Percentiles rank a stretch among this genome's conserved stretches.
These are phyloP conservation scores for Colletotrichum incanum DNA, from an alignment of 2,329 filamentous ascomycete genomes.

Conservation along the genomic window DNA sequence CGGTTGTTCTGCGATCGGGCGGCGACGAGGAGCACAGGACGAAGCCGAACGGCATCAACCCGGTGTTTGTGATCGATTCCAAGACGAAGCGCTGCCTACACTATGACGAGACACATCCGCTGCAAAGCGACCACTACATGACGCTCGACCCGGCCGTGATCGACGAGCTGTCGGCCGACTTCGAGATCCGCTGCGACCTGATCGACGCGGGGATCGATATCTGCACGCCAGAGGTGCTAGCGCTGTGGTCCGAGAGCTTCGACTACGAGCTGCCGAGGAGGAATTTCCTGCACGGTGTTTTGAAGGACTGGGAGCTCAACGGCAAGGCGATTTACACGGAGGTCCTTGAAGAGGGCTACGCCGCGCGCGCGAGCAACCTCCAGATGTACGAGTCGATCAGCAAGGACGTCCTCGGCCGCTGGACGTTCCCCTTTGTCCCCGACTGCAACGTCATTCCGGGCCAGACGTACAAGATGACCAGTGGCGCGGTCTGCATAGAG, in stretches of 20 bases:
- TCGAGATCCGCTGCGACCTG: conserved; percentile 88
- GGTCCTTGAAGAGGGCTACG: conserved; percentile 86
- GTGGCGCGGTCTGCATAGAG: conserved; percentile 83
- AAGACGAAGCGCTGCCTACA: conserved; percentile 87
- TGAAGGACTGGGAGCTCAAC: conserved; percentile 98
- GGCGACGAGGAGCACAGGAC: conserved; percentile 80
- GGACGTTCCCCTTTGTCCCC: conserved; percentile 90
- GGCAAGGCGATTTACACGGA: conserved; percentile 97
- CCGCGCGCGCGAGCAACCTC: conserved; percentile 87
- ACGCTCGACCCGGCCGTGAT: conserved; percentile 86
- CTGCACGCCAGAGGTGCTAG: conserved; percentile 94
- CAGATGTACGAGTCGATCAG: conserved; percentile 92
- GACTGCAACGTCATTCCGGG: conserved; percentile 87
- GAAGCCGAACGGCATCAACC: conserved; percentile 81
- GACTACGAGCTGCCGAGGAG: conserved; percentile 93
- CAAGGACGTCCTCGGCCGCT: conserved; percentile 87
- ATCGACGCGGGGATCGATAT: conserved; percentile 98
- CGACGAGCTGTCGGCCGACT: conserved; percentile 76
- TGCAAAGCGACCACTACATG: conserved; percentile 75
- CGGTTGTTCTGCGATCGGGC: conserved; percentile 87
- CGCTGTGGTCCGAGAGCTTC: conserved; percentile 97
- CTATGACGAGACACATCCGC: conserved; percentile 90
- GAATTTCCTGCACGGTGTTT: conserved; percentile 90
- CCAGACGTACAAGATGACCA: conserved; percentile 81
- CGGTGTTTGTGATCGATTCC: conserved; percentile 89